Conservation (phyloP, 176 grass and related monocot genomes). For the Alopecurus myosuroides region DNA sequence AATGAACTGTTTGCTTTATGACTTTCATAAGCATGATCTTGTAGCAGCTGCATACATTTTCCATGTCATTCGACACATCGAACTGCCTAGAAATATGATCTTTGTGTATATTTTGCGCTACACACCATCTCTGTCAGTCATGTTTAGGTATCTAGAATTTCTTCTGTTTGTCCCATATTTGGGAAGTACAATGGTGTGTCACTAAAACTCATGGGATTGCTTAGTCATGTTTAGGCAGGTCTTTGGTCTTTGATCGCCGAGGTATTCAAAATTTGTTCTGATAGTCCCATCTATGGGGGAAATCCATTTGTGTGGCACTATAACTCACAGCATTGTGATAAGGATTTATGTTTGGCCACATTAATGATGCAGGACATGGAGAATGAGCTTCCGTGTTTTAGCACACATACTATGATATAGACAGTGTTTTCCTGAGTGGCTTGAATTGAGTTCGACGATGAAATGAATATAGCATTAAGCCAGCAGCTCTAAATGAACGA, state of each 20-base stretch:
- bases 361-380: neutral
- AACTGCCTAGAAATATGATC: neutral
- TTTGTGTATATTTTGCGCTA: neutral
- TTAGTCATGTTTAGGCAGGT: neutral
- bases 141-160: neutral
- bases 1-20: conserved; percentile 3
- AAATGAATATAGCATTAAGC: neutral
- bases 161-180: neutral
- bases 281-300: too few relatives aligned
- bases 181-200: neutral
- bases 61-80: neutral
- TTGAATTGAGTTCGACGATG: neutral
- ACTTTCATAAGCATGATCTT: neutral
- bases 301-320: neutral
- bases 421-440: neutral
- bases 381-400: neutral
- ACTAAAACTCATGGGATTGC: neutral
- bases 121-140: neutral
- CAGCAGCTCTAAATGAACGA: neutral
- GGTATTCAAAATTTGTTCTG: neutral
- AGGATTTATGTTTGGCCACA: neutral
- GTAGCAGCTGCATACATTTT: neutral
- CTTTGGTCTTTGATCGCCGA: too few relatives aligned
- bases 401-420: neutral
- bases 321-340: neutral